A percentile compares a stretch with the other conserved stretches of the same genome.
Evolutionary conservation across 805 yeast species (phyloP).

Genomic region (Teunomyces aglyptinius): DNA sequence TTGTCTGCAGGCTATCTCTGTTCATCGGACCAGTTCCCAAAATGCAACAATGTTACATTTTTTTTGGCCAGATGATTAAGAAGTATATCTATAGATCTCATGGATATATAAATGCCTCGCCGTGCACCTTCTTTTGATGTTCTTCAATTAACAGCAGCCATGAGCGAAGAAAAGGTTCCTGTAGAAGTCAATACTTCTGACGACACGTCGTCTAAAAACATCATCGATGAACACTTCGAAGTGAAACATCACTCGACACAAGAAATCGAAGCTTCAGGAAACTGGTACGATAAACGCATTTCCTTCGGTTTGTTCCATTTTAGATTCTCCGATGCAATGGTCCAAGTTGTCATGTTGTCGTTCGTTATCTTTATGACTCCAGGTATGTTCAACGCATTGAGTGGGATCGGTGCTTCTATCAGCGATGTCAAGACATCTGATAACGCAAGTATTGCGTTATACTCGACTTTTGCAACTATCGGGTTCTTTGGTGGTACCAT

Average conservation of each 20-base stretch:
- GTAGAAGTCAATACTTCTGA: constrained; percentile 5
- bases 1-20: background rate
- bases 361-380: constrained; percentile 49
- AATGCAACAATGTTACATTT: constrained; percentile 10
- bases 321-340: constrained; percentile 36
- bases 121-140: background rate
- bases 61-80: background rate
- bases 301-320: constrained; percentile 8
- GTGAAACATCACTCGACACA: constrained; percentile 23
- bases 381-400: constrained; percentile 51
- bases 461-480: constrained; percentile 54
- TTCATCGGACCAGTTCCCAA: background rate
- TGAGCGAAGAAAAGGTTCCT: constrained; percentile 5
- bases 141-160: background rate
- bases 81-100: background rate
- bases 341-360: constrained; percentile 46
- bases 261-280: constrained; percentile 34
- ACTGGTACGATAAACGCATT: constrained; percentile 38
- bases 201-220: constrained; percentile 6
- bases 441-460: constrained; percentile 51
- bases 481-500: constrained; percentile 60
- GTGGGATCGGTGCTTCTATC: constrained; percentile 49
- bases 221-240: constrained; percentile 16
- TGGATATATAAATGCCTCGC: background rate
- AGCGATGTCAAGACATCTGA: constrained; percentile 39